phyloP scores from a whole-genome alignment of 1,139 yeast genomes.

The Meyerozyma elateridarum region DNA sequence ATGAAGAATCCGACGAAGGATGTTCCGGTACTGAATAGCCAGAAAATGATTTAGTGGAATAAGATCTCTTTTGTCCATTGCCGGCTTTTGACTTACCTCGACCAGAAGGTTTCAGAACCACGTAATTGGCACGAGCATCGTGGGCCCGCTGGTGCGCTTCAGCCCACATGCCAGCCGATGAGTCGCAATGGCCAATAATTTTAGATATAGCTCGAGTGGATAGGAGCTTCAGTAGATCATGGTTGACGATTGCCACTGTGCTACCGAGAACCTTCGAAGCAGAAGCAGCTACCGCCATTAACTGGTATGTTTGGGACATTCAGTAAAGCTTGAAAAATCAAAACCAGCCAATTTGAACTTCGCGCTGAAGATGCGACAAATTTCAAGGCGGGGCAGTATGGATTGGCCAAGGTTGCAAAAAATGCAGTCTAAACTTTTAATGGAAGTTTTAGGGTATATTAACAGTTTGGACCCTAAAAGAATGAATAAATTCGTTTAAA shows the following conservation, averaged over 20 bases:
- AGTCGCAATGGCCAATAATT: conserved; percentile 21
- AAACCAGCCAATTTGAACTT: too few relatives aligned
- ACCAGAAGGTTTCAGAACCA: conserved; percentile 3
- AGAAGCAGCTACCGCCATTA: conserved; percentile 25
- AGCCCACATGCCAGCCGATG: conserved; percentile 21
- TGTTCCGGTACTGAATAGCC: conserved; percentile 1
- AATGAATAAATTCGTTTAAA: too few relatives aligned
- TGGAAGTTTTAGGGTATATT: too few relatives aligned
- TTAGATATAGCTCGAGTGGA: conserved; percentile 9
- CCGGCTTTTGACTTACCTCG: conserved; percentile 2
- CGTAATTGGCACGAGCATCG: conserved; percentile 15
- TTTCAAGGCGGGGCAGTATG: too few relatives aligned
- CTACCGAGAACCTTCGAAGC: conserved; percentile 21
- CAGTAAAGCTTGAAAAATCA: too few relatives aligned
- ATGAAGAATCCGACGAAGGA: not conserved
- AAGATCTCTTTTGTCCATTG: conserved; percentile 10
- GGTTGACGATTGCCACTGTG: conserved; percentile 17
- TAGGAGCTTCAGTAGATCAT: conserved; percentile 17
- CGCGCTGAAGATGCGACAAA: too few relatives aligned
- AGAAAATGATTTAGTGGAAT: conserved; percentile 19
- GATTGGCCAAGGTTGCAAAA: too few relatives aligned
- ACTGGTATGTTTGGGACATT: conserved; percentile 17
- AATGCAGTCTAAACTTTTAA: too few relatives aligned
- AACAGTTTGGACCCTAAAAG: too few relatives aligned
- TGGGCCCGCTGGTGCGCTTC: conserved; percentile 22